Base-by-base conservation (phyloP, 495 filamentous ascomycete genomes). In the Penicilliopsis zonata region DNA sequence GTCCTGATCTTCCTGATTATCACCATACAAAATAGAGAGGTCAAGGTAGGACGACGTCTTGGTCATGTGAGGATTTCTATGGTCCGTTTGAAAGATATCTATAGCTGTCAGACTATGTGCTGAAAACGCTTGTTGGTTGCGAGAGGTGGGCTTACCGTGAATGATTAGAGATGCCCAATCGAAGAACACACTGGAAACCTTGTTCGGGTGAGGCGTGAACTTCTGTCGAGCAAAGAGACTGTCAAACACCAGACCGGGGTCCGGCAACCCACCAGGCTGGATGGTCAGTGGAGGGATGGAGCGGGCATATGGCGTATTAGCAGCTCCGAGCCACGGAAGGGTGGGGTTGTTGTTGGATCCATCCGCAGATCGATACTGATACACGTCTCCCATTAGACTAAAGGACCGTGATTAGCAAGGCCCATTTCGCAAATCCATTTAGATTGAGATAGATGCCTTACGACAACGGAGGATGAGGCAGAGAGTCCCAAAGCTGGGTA, bases 321-420 rank as follows among this genome's bases (percentile, higher is more conserved):
- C 69, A 34, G 65, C 65, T 30, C 69, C 70, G 28, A 74, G 44
- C 56, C 65, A 64, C 4, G 70, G 70, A 32, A 64, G 60, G 22
- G 66, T 64, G 29, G 69, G 64, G 43, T 72, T 74, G 47, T 76
- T 74, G 44, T 73, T 68, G 0, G 74, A 81, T n/a, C 80, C 80
- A 57, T 86, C 80, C 2, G 78, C 77, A 28, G 65, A 66, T n/a
- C 80, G 68, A 43, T 82, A 86, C 33, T 63, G 49, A 42, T 67
- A 76, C 26, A 78, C 66, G 33, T 78, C 69, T 13, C 79, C 79
- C 43, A 82, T 57, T 41, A 70, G 82, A 25, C 63, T 68, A 26
- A 41, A 17, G 2, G n/a, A n/a, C n/a, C n/a, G n/a, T n/a, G n/a
- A n/a, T n/a, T n/a, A n/a, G n/a, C n/a, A n/a, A n/a, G n/a, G n/a